A percentile compares a stretch with the other conserved stretches of the same genome.
Evolutionary conservation across 108 stramenopile species (phyloP).

Genomic region (Chaetoceros tenuissimus): DNA sequence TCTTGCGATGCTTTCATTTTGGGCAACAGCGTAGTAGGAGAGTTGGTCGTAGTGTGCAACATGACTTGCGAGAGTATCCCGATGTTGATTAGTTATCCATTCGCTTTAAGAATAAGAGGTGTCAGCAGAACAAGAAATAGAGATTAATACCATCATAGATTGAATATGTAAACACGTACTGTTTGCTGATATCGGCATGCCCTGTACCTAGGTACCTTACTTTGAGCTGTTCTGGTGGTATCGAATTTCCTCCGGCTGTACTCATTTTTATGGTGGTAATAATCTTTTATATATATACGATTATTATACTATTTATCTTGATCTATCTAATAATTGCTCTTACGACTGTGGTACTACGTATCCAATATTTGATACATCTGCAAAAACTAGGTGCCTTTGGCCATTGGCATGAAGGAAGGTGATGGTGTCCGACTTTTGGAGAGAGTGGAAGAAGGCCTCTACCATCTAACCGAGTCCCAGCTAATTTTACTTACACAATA

Average conservation of each 20-base stretch:
- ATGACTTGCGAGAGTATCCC: slow-evolving; percentile 92
- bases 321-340: too few species aligned
- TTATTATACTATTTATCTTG: too few species aligned
- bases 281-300: too few species aligned
- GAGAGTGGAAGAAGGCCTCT: neutral
- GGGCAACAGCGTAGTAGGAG: slow-evolving; percentile 91
- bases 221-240: slow-evolving; percentile 80
- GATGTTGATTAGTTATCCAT: slow-evolving; percentile 96
- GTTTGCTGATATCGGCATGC: slow-evolving; percentile 83
- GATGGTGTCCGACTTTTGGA: neutral
- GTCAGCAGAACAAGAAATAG: neutral
- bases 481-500: too few species aligned
- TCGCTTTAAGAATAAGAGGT: slow-evolving; percentile 36
- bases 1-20: slow-evolving; percentile 90
- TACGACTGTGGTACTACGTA: too few species aligned
- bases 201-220: slow-evolving; percentile 84
- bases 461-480: too few species aligned
- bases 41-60: slow-evolving; percentile 95
- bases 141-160: neutral
- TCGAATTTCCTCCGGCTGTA: slow-evolving; percentile 76
- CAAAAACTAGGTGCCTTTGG: too few species aligned
- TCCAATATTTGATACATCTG: too few species aligned
- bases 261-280: too few species aligned
- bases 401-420: neutral
- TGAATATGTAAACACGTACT: slow-evolving; percentile 25